Conservation (phyloP, 257 asterid genomes). For the Echites panduratus region DNA sequence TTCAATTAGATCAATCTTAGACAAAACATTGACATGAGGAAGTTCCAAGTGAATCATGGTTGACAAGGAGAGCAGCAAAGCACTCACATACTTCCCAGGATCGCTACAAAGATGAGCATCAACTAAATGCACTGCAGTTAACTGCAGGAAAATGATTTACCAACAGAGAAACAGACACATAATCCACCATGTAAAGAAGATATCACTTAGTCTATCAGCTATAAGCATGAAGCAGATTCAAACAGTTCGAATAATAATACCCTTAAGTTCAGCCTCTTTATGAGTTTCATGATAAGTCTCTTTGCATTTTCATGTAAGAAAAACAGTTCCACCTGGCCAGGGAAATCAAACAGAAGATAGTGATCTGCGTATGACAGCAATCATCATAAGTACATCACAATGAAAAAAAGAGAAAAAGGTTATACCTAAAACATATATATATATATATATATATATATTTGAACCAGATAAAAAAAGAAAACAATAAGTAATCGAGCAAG, state of each 20-base stretch:
- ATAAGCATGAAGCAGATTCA: background rate
- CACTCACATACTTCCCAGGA: constrained; percentile 95
- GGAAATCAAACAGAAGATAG: constrained; percentile 92
- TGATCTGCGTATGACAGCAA: constrained; percentile 55
- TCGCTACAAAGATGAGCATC: constrained; percentile 98
- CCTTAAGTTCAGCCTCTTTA: constrained; percentile 79
- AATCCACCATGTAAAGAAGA: constrained; percentile 1
- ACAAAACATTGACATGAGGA: constrained; percentile 91
- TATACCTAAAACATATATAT: too few relatives aligned
- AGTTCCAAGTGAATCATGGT: constrained; percentile 96
- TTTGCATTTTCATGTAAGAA: constrained; percentile 85
- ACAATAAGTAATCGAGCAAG: constrained; percentile 14
- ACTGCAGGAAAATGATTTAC: constrained; percentile 40
- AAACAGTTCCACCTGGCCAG: constrained; percentile 98
- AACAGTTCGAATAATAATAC: constrained; percentile 32
- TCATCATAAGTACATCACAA: background rate
- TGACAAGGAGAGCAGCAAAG: constrained; percentile 78
- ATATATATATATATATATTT: too few relatives aligned
- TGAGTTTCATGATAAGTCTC: constrained; percentile 68
- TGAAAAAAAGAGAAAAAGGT: background rate
- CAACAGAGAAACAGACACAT: constrained; percentile 5
- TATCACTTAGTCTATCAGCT: background rate
- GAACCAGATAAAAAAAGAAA: background rate
- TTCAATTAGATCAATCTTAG: constrained; percentile 93
- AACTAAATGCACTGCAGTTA: constrained; percentile 88